Base-by-base conservation (phyloP, 352 stramenopile species). In the Pythium aquatile region DNA sequence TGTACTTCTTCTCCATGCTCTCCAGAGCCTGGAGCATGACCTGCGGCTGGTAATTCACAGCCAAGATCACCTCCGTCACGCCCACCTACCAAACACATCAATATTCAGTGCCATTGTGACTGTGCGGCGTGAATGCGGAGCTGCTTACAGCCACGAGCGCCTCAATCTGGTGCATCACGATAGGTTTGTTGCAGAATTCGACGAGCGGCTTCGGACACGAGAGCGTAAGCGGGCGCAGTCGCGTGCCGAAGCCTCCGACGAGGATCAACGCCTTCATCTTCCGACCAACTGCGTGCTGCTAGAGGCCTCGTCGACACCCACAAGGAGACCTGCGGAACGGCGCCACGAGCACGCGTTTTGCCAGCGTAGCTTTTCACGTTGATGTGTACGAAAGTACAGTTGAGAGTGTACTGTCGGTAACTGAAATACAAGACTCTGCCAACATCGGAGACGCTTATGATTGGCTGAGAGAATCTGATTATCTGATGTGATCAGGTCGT, bases 161-260 rank as follows among this genome's bases (percentile, higher is more conserved):
- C 70, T 95, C 83, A 46, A 97, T 92, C 73, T 97, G 89, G 67
- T 97, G 88, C 70, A 91, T 51, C 13, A 97, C 83, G 63, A 97
- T 93, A 10, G 89, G 87, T 56, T 95, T 96, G 76, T 97, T 97
- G 76, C 85, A 94, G 74, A 97, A 97, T 67, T 97, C 89, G 46
- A 97, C 89, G 28, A 97, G 75, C 32, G 89, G 89, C 77, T 96
- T 97, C 49, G 89, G 86, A 46, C 85, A 95, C 51, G 88, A 96
- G 47, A 97, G 85, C 55, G 89, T 96, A 28, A 96, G 85, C 66
- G 89, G 89, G 40, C 89, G 87, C 70, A 97, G 77, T 53, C 88
- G 84, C 74, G 90, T 97, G 58, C 90, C 90, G 69, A 96, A 97
- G 63, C 90, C 90, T 17, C 90, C 90, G 32, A 97, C 87, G 33